phyloP scores from a whole-genome alignment of 345 rosid species.

The Erodium maritimum region DNA sequence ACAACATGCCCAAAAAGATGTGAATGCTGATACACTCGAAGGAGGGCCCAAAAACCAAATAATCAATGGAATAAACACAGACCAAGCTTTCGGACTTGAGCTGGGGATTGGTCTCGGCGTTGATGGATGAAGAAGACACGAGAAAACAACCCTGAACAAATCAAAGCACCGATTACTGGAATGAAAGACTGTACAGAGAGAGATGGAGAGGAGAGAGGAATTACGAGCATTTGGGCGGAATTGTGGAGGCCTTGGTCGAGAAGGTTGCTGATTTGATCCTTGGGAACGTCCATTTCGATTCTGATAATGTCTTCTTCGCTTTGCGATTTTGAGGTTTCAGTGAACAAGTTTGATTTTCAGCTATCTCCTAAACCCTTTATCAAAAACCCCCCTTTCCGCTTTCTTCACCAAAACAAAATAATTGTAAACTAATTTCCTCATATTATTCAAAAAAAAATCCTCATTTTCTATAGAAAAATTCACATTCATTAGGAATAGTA shows the following conservation, averaged over 20 bases:
- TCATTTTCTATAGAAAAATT: no score
- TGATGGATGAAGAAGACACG: slow-evolving; percentile 64
- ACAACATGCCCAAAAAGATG: slow-evolving; percentile 4
- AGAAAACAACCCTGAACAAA: slow-evolving; percentile 64
- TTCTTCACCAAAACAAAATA: no score
- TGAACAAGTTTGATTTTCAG: no score
- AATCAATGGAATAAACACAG: background rate
- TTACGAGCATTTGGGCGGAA: slow-evolving; percentile 86
- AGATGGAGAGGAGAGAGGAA: background rate
- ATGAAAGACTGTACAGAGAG: background rate
- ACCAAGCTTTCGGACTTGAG: slow-evolving; percentile 91
- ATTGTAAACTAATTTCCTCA: no score
- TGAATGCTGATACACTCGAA: background rate
- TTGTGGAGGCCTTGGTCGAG: slow-evolving; percentile 63
- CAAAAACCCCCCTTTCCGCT: no score
- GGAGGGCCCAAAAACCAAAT: background rate
- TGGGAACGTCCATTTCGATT: slow-evolving; percentile 60
- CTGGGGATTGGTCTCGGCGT: slow-evolving; percentile 63
- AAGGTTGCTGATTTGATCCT: slow-evolving; percentile 63
- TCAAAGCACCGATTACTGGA: background rate
- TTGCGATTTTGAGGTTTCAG: background rate
- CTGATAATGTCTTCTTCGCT: background rate
- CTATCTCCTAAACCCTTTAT: no score
- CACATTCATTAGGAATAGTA: no score
- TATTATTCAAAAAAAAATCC: no score